Base-by-base conservation (phyloP, 2,329 filamentous ascomycete genomes). In the Aspergillus spinulosporus region DNA sequence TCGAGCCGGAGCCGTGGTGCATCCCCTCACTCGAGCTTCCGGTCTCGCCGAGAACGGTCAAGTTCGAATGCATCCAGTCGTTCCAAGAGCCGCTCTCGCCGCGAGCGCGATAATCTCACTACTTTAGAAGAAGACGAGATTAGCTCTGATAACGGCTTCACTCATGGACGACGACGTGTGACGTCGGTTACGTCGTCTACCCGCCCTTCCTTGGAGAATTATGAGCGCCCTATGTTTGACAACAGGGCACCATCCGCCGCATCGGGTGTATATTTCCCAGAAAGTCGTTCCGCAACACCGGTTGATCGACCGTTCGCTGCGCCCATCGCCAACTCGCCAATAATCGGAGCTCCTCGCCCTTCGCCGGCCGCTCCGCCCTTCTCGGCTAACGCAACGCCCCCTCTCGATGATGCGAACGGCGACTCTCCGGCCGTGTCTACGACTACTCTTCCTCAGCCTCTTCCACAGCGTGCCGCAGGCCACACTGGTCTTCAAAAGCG, bases 21-120 rank as follows among this genome's bases (percentile, higher is more conserved):
- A 32, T 74, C 71, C 4, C 71, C 79, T 15, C 68, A 72, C 50
- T 66, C 78, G 3, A 73, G 68, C 56, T 71, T 70, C 60, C 70
- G 69, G 48, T 72, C 72, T 15, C 72, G 69, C 29, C 74, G 82
- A 49, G 79, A 82, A 58, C 79, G 83, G 49, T 84, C 83, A 4
- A 80, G 77, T 59, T 85, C 84, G 5, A 78, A 80, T 52, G 74
- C 78, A 2, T 79, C 77, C 50, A 78, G 76, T 29, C 78, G 82
- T 29, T 84, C 82, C 5, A 79, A 79, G 59, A 85, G 82, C 65
- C 79, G 80, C 42, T 73, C 74, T 43, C 72, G 78, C 44, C 78
- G 79, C 29, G 81, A 84, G 36, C 80, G 80, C 31, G 82, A 84
- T 51, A 82, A 84, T 61, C 66, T 82, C 2, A 77, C 78, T 57